Evolutionary conservation across 768 basidiomycete species (phyloP), one percentile per base, ranked within the genome.

Genomic region (Gautieria morchelliformis): DNA sequence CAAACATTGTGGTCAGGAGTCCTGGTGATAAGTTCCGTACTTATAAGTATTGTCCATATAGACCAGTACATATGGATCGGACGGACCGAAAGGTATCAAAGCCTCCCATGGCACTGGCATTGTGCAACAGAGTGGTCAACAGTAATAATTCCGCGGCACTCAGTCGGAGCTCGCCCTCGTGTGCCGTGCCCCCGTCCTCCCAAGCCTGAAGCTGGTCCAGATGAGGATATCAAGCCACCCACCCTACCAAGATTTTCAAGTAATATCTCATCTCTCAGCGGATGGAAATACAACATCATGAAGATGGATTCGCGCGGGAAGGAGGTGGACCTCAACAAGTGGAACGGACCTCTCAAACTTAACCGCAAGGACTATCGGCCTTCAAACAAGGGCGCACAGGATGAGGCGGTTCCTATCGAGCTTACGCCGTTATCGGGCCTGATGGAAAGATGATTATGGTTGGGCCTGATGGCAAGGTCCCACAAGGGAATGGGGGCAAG

Each of bases 41-140:
- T 6, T 35, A 49, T 11, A 35, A 22, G 37, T 45, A 64, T 59
- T 27, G 27, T 27, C 5, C n/a, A 59, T 60, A 62, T 58, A 59
- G 12, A 46, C n/a, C 40, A 2, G 11, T 40, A 52, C 39, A 19
- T 27, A 4, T 46, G 49, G 11, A 35, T 35, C 11, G 19, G 52
- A 51, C 60, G 58, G 60, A 93, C 94, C 94, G 67, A 94, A 93
- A 48, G 94, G 94, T 76, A 98, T 89, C 64, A 97, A 80, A 52
- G 94, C 93, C 75, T 98, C 93, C 87, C 89, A 97, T 63, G 93
- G 94, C 64, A 96, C 86, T 56, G 94, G 94, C 94, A 95, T 95
- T 63, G 62, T 77, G 68, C 9, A 22, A 52, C 37, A 19, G 37
- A 19, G 12, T 4, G 19, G n/a, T 22, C 14, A 10, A 7, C 33